These are phyloP conservation scores for Pleomassaria siparia DNA, from an alignment of 2,329 filamentous ascomycete species.

Conservation along the genomic window DNA sequence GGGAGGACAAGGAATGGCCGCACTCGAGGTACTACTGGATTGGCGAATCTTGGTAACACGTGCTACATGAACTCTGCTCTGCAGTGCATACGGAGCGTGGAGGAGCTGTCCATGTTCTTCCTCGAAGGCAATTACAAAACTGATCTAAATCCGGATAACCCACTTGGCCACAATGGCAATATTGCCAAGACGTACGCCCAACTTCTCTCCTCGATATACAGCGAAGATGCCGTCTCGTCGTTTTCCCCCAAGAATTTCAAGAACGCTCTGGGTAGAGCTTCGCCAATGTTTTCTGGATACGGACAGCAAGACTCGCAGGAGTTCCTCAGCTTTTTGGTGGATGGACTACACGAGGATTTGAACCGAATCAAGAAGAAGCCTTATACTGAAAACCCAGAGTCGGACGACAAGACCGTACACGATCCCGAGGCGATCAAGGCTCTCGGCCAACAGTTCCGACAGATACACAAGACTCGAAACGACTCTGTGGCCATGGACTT, in stretches of 20 bases:
- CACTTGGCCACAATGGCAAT: slow-evolving; percentile 79
- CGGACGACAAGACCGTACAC: slow-evolving; percentile 91
- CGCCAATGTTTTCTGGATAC: slow-evolving; percentile 87
- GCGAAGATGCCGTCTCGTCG: slow-evolving; percentile 64
- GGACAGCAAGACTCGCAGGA: slow-evolving; percentile 98
- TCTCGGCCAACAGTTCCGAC: slow-evolving; percentile 86
- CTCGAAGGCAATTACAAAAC: slow-evolving; percentile 69
- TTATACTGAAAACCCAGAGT: slow-evolving; percentile 96
- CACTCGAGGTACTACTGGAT: slow-evolving; percentile 74
- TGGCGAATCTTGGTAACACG: slow-evolving; percentile 92
- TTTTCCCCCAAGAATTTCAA: slow-evolving; percentile 83
- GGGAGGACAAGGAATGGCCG: slow-evolving; percentile 71
- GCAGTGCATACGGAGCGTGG: slow-evolving; percentile 90
- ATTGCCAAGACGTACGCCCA: slow-evolving; percentile 83
- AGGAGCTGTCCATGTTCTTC: slow-evolving; percentile 93
- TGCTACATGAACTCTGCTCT: slow-evolving; percentile 99
- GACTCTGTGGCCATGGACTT: slow-evolving; percentile 94
- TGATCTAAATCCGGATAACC: slow-evolving; percentile 84
- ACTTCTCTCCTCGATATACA: slow-evolving; percentile 77
- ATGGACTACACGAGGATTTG: slow-evolving; percentile 91
- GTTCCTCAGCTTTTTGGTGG: slow-evolving; percentile 90
- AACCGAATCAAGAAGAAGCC: slow-evolving; percentile 95
- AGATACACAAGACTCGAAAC: slow-evolving; percentile 88
- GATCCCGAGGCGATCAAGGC: slow-evolving; percentile 77
- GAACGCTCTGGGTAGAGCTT: slow-evolving; percentile 74